A percentile compares a stretch with the other conserved stretches of the same genome.
Evolutionary conservation across 768 basidiomycete genomes (phyloP).

Genomic region (Trichaptum fuscoviolaceum): DNA sequence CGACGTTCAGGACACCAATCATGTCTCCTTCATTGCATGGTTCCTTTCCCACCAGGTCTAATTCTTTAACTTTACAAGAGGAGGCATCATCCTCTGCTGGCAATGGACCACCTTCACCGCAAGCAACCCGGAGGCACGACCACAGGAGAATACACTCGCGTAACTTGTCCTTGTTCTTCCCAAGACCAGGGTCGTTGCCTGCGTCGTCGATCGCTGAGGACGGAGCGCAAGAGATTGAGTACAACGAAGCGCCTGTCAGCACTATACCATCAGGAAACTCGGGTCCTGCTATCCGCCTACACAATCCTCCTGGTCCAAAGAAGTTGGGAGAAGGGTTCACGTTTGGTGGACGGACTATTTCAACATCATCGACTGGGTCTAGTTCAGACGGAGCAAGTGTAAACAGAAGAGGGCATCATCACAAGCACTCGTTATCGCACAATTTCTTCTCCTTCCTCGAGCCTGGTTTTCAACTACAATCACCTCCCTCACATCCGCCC

Average conservation of each 20-base stretch:
- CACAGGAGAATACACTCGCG: constrained; percentile 83
- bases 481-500: constrained; percentile 51
- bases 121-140: constrained; percentile 21
- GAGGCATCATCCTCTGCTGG: constrained; percentile 17
- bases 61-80: constrained; percentile 43
- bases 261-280: constrained; percentile 37
- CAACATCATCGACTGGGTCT: constrained; percentile 16
- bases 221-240: constrained; percentile 48
- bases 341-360: constrained; percentile 53
- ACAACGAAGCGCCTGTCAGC: constrained; percentile 39
- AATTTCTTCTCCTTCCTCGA: constrained; percentile 96
- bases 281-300: constrained; percentile 21
- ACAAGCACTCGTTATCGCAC: constrained; percentile 91
- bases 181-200: constrained; percentile 63
- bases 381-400: not conserved
- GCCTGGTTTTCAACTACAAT: constrained; percentile 40
- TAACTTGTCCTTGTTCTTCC: constrained; percentile 90
- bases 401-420: constrained; percentile 70
- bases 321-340: constrained; percentile 53
- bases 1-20: constrained; percentile 14
- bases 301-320: constrained; percentile 24
- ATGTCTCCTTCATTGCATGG: constrained; percentile 20
- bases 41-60: constrained; percentile 39
- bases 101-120: constrained; percentile 18
- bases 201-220: constrained; percentile 64